Percentiles rank a stretch among this genome's conserved stretches.
phyloP scores from a whole-genome alignment of 371 early-diverging fungal species.

The Mucor racemosus region DNA sequence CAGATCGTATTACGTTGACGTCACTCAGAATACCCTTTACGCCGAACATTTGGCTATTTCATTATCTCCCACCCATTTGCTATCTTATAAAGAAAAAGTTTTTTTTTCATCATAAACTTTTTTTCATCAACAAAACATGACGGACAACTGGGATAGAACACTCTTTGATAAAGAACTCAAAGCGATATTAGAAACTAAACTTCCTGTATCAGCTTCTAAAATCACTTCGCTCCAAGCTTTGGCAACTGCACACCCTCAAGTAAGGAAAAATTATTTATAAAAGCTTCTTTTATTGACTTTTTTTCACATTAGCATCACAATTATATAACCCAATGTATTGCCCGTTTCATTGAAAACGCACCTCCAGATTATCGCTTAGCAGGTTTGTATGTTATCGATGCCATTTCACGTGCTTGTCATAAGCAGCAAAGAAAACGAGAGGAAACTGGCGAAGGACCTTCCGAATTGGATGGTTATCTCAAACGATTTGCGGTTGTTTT shows the following conservation, averaged over 20 bases:
- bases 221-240: slow-evolving; percentile 57
- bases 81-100: too few relatives aligned
- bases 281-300: not conserved
- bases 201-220: slow-evolving; percentile 69
- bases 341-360: slow-evolving; percentile 60
- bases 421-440: slow-evolving; percentile 41
- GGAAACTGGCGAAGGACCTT: slow-evolving; percentile 26
- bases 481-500: slow-evolving; percentile 49
- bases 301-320: slow-evolving; percentile 59
- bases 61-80: not conserved
- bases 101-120: not conserved
- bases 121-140: slow-evolving; percentile 32
- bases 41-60: too few relatives aligned
- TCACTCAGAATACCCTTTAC: too few relatives aligned
- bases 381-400: slow-evolving; percentile 73
- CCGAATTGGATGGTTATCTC: slow-evolving; percentile 38
- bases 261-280: slow-evolving; percentile 31
- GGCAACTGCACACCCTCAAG: slow-evolving; percentile 63
- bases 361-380: slow-evolving; percentile 66
- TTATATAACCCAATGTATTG: slow-evolving; percentile 57
- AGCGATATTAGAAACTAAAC: slow-evolving; percentile 54
- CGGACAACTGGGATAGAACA: slow-evolving; percentile 51
- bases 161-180: slow-evolving; percentile 66
- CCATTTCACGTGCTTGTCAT: slow-evolving; percentile 60
- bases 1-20: too few relatives aligned